Base-by-base conservation (phyloP, 2,329 filamentous ascomycete genomes). In the Ceratocystis alfenasii region DNA sequence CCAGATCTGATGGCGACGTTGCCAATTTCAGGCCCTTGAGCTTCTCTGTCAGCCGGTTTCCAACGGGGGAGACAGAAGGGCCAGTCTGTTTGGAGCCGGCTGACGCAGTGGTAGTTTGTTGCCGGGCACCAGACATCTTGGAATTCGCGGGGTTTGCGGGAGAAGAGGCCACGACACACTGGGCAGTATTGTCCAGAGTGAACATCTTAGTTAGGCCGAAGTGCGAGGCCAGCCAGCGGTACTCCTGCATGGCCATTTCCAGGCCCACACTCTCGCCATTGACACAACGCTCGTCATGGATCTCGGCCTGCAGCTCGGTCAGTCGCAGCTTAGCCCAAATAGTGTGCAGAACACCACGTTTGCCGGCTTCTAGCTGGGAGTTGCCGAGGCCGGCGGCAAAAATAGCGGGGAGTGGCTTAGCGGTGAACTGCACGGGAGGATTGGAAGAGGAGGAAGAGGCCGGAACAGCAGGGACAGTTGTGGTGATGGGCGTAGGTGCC, bases 241-340 rank as follows among this genome's bases (percentile, higher is more conserved):
- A 89, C 75, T 96, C 91, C 67, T 90, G 84, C 61, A 89, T 74
- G 0, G 87, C 90, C 87, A 95, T 95, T 72, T 90, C 85, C 66
- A 95, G 77, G 1, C 88, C 91, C 20, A 96, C 83, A 22, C 91
- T 88, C 76, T 96, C 91, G 12, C 82, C 81, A 72, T 95, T 95
- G 69, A 80, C 78, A 70, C 81, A 81, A 72, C 87, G 82, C 77
- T 95, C 91, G 6, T 78, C 78, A 8, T 82, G 83, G 70, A 95
- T 93, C 77, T 96, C 91, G 67, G 80, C 80, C 63, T 90, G 84
- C 61, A 96, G 78, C 69, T 88, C 86, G 41, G 85, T 83, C 25
- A 96, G 77, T 53, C 91, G 81, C 74, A 89, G 87, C 78, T 91
- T 91, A 20, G 89, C 92, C 90, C 92, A 96, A 67, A 93, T 85